Conservation (phyloP, 345 rosid species). For the Salix purpurea region DNA sequence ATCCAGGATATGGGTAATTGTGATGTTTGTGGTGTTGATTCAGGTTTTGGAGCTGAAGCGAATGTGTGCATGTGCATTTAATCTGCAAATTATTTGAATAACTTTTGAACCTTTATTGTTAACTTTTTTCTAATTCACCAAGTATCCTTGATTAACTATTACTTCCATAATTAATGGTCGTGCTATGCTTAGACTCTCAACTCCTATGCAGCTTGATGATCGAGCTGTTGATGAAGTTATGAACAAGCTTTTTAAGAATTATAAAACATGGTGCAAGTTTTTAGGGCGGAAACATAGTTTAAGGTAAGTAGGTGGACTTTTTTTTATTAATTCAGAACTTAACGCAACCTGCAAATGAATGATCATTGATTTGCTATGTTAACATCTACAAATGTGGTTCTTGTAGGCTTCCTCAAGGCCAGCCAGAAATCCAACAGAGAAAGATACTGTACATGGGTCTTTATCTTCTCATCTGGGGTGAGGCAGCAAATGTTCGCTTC, state of each 20-base stretch:
- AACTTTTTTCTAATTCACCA: neutral
- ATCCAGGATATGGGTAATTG: neutral
- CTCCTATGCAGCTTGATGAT: constrained; percentile 77
- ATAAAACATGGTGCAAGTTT: constrained; percentile 91
- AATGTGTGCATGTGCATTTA: neutral
- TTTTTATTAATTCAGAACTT: neutral
- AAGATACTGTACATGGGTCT: constrained; percentile 91
- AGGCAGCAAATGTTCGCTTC: constrained; percentile 93
- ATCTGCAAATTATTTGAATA: neutral
- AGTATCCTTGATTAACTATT: too few relatives aligned
- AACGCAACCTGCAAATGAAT: constrained; percentile 4
- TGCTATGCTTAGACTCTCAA: neutral
- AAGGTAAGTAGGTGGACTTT: constrained; percentile 41
- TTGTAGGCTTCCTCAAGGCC: constrained; percentile 82
- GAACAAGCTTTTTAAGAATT: constrained; percentile 84
- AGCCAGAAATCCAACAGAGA: constrained; percentile 86
- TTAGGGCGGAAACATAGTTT: constrained; percentile 92
- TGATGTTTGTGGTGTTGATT: neutral
- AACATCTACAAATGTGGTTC: constrained; percentile 9
- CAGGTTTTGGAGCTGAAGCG: neutral
- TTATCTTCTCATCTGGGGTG: constrained; percentile 96
- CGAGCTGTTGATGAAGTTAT: constrained; percentile 87
- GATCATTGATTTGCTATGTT: neutral
- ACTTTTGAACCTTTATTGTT: neutral
- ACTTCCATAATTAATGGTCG: neutral